Percentiles rank a stretch among this genome's conserved stretches.
These are phyloP conservation scores for Wickerhamomyces sp. DNA, from an alignment of 1,139 yeast genomes.

Conservation along the genomic window DNA sequence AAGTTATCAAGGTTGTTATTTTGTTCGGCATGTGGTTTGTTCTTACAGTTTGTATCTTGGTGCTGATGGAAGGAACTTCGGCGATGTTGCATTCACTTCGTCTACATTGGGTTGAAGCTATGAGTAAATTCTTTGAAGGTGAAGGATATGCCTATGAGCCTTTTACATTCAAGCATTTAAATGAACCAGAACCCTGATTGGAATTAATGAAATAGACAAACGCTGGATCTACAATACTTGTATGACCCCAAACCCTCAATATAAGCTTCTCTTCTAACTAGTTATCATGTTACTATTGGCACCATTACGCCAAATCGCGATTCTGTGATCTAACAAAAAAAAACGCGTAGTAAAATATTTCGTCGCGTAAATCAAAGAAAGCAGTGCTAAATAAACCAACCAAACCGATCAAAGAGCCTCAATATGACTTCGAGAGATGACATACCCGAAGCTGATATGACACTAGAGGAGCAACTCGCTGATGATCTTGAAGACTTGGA, in stretches of 20 bases:
- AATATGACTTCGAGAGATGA: background rate
- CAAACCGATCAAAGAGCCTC: background rate
- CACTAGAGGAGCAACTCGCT: constrained; percentile 12
- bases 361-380: too few relatives aligned
- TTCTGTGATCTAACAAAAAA: too few relatives aligned
- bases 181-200: constrained; percentile 6
- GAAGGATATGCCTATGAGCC: constrained; percentile 73
- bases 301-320: too few relatives aligned
- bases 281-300: too few relatives aligned
- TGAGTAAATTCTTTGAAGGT: constrained; percentile 83
- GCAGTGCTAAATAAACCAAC: too few relatives aligned
- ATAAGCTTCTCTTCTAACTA: too few relatives aligned
- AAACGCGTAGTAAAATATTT: too few relatives aligned
- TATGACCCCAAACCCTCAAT: too few relatives aligned
- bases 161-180: constrained; percentile 42
- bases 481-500: constrained; percentile 6
- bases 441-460: background rate
- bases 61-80: constrained; percentile 81
- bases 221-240: too few relatives aligned
- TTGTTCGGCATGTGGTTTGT: constrained; percentile 78
- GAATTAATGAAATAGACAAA: too few relatives aligned
- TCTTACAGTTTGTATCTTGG: constrained; percentile 67
- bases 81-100: constrained; percentile 84
- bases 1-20: constrained; percentile 30
- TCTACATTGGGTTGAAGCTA: constrained; percentile 84